These are phyloP conservation scores for Nannizziopsis arthrosporioides DNA, from an alignment of 2,329 filamentous ascomycete species.

Conservation along the genomic window DNA sequence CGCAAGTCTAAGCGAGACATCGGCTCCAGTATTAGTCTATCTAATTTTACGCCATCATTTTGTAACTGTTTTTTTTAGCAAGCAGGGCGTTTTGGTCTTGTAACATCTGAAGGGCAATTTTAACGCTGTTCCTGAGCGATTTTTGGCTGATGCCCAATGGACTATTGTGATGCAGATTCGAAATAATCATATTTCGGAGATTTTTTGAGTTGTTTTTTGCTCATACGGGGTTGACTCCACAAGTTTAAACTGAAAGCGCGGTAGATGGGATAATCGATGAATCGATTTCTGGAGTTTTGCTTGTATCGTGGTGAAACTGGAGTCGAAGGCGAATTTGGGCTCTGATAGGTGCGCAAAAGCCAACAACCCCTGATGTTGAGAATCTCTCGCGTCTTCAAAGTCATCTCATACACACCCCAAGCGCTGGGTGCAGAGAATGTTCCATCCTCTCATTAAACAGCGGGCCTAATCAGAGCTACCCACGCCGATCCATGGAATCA, in stretches of 20 bases:
- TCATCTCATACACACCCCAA: background rate
- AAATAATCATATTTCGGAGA: too few species aligned
- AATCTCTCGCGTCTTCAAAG: background rate
- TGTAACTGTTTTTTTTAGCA: background rate
- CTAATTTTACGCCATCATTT: background rate
- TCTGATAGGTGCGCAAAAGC: conserved; percentile 2
- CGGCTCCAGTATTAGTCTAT: background rate
- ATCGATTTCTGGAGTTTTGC: background rate
- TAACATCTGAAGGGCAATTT: background rate
- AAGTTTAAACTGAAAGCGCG: too few species aligned
- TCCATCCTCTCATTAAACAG: conserved; percentile 8
- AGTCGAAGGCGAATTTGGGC: background rate
- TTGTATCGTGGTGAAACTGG: conserved; percentile 1
- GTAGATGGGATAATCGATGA: too few species aligned
- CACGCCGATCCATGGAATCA: background rate
- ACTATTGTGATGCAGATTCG: too few species aligned
- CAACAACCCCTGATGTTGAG: conserved; percentile 4
- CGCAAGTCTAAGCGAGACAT: background rate
- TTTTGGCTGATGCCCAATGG: too few species aligned
- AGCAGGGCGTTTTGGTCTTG: background rate
- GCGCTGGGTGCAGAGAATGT: background rate
- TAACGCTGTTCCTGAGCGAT: too few species aligned
- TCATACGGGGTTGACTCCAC: too few species aligned
- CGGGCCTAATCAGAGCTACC: background rate
- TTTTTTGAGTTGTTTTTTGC: too few species aligned